Percentiles rank a stretch among this genome's conserved stretches.
These are phyloP conservation scores for Themeda triandra DNA, from an alignment of 176 grass and related monocot genomes.

Conservation along the genomic window DNA sequence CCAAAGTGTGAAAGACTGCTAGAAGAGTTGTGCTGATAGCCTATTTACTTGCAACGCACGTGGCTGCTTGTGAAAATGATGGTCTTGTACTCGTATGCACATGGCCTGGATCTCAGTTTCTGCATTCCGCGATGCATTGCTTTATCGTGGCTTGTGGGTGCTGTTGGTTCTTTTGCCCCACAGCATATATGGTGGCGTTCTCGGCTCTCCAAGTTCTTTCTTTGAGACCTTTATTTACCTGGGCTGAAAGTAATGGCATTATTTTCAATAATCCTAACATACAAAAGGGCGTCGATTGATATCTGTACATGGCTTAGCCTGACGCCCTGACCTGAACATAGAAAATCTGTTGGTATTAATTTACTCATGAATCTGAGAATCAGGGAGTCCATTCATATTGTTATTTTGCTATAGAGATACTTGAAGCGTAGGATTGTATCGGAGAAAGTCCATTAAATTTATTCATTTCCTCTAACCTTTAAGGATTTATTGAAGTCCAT, in stretches of 20 bases:
- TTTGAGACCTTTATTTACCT: too few species aligned
- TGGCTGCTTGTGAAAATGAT: not conserved
- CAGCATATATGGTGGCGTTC: not conserved
- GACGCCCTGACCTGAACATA: not conserved
- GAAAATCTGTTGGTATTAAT: not conserved
- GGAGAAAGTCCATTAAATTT: too few species aligned
- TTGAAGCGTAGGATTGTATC: not conserved
- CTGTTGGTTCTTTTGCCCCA: not conserved
- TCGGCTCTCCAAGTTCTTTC: not conserved
- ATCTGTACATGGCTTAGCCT: not conserved
- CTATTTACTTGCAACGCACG: constrained; percentile 3
- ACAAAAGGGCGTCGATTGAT: not conserved
- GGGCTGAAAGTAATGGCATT: not conserved
- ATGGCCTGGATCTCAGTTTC: not conserved
- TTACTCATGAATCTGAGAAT: not conserved
- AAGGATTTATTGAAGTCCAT: too few species aligned
- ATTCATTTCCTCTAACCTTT: too few species aligned
- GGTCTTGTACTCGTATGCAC: not conserved
- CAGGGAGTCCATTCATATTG: not conserved
- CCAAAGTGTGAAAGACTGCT: constrained; percentile 26
- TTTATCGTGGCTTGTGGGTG: not conserved
- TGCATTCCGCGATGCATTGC: not conserved
- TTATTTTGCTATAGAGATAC: not conserved
- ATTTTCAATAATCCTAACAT: not conserved
- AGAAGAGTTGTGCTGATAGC: constrained; percentile 27